Percentiles rank a stretch among this genome's conserved stretches.
Conservation (phyloP, 2,329 filamentous ascomycete genomes). For the Septoria petroselini region DNA sequence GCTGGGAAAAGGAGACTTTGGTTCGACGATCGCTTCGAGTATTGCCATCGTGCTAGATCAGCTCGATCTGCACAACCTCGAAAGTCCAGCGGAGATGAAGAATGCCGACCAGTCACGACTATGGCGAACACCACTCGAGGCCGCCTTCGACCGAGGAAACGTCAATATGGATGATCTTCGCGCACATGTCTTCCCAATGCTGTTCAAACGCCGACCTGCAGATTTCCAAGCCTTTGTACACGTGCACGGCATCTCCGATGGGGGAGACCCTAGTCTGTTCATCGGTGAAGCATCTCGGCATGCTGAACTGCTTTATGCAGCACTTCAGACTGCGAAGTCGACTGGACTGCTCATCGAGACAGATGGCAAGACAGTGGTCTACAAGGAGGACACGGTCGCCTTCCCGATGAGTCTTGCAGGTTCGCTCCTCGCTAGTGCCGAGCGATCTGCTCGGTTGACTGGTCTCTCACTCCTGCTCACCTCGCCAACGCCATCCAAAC, state of each 20-base stretch:
- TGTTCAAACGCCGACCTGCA: constrained; percentile 43
- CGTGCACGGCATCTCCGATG: constrained; percentile 32
- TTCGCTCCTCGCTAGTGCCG: constrained; percentile 39
- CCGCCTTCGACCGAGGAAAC: constrained; percentile 8
- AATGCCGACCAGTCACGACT: constrained; percentile 4
- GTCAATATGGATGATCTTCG: constrained; percentile 39
- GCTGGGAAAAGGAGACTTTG: constrained; percentile 39
- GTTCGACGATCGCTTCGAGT: constrained; percentile 35
- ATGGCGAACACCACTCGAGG: constrained; percentile 29
- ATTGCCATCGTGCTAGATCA: constrained; percentile 36
- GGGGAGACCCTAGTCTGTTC: background rate
- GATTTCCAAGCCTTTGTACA: constrained; percentile 44
- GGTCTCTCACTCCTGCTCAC: constrained; percentile 76
- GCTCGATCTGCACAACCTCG: constrained; percentile 21
- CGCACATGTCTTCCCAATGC: constrained; percentile 48
- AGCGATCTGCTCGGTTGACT: constrained; percentile 63
- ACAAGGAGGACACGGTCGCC: constrained; percentile 47
- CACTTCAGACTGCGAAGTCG: constrained; percentile 47
- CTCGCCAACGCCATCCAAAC: constrained; percentile 69
- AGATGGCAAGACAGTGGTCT: constrained; percentile 20
- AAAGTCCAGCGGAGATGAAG: background rate
- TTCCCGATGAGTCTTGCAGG: constrained; percentile 47
- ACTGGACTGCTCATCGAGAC: constrained; percentile 45
- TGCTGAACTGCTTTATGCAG: constrained; percentile 35
- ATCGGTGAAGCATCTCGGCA: constrained; percentile 13